Conservation (phyloP, 2,329 filamentous ascomycete genomes). For the Colletotrichum sp. region DNA sequence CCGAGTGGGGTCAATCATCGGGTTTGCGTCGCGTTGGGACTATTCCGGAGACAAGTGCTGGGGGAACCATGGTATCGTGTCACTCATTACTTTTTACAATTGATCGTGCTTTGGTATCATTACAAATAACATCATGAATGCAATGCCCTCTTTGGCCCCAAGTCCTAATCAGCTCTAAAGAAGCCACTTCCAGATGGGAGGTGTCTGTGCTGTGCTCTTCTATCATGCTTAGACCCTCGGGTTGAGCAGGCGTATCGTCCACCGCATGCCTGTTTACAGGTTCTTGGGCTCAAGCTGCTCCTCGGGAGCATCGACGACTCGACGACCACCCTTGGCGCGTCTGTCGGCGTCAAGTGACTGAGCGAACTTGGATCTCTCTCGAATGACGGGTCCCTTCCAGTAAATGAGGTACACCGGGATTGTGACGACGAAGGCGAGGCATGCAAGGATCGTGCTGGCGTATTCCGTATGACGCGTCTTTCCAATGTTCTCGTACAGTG, state of each 20-base stretch:
- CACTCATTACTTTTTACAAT: neutral
- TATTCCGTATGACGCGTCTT: slow-evolving; percentile 50
- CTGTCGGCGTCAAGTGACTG: slow-evolving; percentile 11
- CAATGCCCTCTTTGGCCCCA: neutral
- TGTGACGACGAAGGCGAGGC: slow-evolving; percentile 31
- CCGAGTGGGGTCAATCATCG: neutral
- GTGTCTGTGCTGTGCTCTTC: neutral
- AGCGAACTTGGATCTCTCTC: slow-evolving; percentile 21
- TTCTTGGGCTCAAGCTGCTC: slow-evolving; percentile 7
- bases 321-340: slow-evolving; percentile 2
- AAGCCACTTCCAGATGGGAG: neutral
- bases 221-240: neutral
- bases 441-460: slow-evolving; percentile 58
- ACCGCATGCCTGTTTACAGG: neutral
- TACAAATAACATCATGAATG: neutral
- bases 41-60: neutral
- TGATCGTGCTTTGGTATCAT: neutral
- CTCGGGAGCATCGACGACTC: neutral
- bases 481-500: slow-evolving; percentile 54
- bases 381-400: slow-evolving; percentile 18
- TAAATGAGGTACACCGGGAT: slow-evolving; percentile 23
- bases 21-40: neutral
- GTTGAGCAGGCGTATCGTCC: neutral
- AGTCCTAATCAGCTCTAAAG: neutral
- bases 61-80: neutral